Evolutionary conservation across 108 stramenopile genomes (phyloP).

Genomic region (Parmales sp.): DNA sequence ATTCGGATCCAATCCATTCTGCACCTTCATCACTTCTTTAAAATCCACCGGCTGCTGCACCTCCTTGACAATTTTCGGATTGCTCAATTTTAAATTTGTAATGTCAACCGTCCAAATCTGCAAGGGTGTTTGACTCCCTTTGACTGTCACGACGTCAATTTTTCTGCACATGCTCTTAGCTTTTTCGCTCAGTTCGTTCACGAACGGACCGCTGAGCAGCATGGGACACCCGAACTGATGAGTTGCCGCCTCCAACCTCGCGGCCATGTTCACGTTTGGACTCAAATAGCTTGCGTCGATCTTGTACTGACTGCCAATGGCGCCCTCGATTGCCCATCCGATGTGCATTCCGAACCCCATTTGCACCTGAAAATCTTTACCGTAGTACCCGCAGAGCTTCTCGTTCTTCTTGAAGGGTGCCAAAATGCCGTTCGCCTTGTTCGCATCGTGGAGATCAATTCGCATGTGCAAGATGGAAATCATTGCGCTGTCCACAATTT

Average conservation of each 20-base stretch:
- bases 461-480: constrained; percentile 14
- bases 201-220: constrained; percentile 25
- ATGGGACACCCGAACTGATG: constrained; percentile 28
- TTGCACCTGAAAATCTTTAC: constrained; percentile 17
- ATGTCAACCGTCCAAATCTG: constrained; percentile 16
- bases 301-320: constrained; percentile 36
- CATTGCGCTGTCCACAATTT: not conserved
- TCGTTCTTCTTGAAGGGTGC: not conserved
- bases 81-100: not conserved
- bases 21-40: not conserved
- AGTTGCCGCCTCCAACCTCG: constrained; percentile 33
- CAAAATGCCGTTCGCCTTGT: not conserved
- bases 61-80: not conserved
- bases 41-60: constrained; percentile 1
- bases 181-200: constrained; percentile 17
- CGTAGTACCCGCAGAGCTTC: not conserved
- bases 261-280: constrained; percentile 41
- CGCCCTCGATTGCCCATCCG: constrained; percentile 48
- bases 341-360: constrained; percentile 42
- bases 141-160: constrained; percentile 16
- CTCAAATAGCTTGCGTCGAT: constrained; percentile 39
- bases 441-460: constrained; percentile 16
- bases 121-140: constrained; percentile 10
- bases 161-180: constrained; percentile 10
- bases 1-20: constrained; percentile 6